These are phyloP conservation scores for Lavandula angustifolia DNA, from an alignment of 257 asterid genomes.

Conservation along the genomic window DNA sequence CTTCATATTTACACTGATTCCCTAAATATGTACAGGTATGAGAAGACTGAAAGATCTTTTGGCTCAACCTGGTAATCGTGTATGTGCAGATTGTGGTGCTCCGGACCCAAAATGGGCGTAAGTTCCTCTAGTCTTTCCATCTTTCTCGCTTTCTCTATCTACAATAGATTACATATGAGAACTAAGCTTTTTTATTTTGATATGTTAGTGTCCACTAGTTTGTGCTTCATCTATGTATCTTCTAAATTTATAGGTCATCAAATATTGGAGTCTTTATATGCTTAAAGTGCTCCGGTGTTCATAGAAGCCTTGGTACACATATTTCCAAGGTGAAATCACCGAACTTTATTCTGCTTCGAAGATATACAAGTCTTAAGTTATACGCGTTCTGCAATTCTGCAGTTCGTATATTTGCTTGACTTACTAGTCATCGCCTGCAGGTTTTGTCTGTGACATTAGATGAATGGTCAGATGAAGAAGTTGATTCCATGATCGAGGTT, in stretches of 20 bases:
- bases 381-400: not conserved
- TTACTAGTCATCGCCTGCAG: conserved; percentile 40
- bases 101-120: conserved; percentile 99
- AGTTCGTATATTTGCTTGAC: not conserved
- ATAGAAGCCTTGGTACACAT: conserved; percentile 95
- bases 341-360: conserved; percentile 1
- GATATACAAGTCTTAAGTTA: not conserved
- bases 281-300: conserved; percentile 95
- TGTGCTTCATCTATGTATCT: conserved; percentile 2
- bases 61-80: conserved; percentile 71
- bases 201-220: conserved; percentile 10
- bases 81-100: conserved; percentile 96
- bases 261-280: conserved; percentile 96
- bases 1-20: not conserved
- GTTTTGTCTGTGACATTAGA: conserved; percentile 96
- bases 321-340: conserved; percentile 71
- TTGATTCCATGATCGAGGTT: conserved; percentile 88
- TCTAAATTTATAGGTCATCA: conserved; percentile 62
- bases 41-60: conserved; percentile 82
- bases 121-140: conserved; percentile 37
- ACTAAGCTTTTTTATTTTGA: not conserved
- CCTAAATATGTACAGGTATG: conserved; percentile 53
- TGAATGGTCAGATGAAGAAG: conserved; percentile 94
- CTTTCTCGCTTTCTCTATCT: conserved; percentile 1
- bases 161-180: not conserved